Evolutionary conservation across 1,284 basidiomycete species (phyloP).

Genomic region (Trametes versicolor): DNA sequence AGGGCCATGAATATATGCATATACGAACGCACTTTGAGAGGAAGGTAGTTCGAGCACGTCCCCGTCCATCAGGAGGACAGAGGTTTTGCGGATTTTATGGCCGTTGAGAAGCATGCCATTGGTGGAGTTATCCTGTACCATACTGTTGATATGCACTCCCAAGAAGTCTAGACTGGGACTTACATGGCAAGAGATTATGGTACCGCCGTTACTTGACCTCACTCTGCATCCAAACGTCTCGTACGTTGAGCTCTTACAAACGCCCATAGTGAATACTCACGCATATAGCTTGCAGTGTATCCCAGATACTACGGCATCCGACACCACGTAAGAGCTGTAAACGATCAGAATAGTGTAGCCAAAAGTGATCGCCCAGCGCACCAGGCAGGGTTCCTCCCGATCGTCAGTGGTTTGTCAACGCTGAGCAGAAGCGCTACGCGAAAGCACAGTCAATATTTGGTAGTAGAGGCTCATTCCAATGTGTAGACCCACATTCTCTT

Average conservation of each 20-base stretch:
- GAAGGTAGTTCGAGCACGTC: slow-evolving; percentile 74
- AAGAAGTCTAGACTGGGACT: too few species aligned
- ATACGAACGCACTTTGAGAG: slow-evolving; percentile 58
- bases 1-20: slow-evolving; percentile 5
- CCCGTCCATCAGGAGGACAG: slow-evolving; percentile 78
- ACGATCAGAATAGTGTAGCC: background rate
- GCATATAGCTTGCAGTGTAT: slow-evolving; percentile 84
- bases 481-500: slow-evolving; percentile 60
- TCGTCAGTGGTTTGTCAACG: slow-evolving; percentile 67
- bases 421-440: slow-evolving; percentile 53
- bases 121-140: slow-evolving; percentile 73
- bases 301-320: slow-evolving; percentile 65
- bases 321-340: slow-evolving; percentile 57
- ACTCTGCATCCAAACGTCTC: slow-evolving; percentile 54
- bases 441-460: too few species aligned
- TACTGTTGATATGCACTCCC: too few species aligned
- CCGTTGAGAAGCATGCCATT: slow-evolving; percentile 82
- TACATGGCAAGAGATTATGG: slow-evolving; percentile 82
- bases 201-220: slow-evolving; percentile 72
- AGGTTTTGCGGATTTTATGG: slow-evolving; percentile 67
- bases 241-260: background rate
- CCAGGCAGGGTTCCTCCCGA: slow-evolving; percentile 66
- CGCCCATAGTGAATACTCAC: slow-evolving; percentile 47
- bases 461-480: too few species aligned
- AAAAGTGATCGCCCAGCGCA: slow-evolving; percentile 9